Percentiles rank a stretch among this genome's conserved stretches.
Conservation (phyloP, 768 basidiomycete genomes). For the Boletus speciosus region DNA sequence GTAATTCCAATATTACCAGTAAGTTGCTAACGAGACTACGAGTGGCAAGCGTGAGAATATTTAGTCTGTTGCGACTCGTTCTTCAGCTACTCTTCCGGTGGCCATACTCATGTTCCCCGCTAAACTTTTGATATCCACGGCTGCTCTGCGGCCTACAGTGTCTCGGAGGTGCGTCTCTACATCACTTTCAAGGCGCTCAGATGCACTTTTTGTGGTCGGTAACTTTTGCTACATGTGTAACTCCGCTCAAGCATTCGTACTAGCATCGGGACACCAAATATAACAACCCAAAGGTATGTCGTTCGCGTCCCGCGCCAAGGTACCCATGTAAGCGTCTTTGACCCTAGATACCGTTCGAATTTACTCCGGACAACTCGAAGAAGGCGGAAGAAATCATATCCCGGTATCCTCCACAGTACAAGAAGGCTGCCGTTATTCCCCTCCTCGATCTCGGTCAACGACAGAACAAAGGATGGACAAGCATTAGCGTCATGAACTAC, state of each 20-base stretch:
- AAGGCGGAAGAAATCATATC: conserved; percentile 86
- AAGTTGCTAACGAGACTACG: too few relatives aligned
- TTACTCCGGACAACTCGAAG: conserved; percentile 77
- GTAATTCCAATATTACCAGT: too few relatives aligned
- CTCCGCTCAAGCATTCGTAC: conserved; percentile 15
- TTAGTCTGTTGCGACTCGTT: background rate
- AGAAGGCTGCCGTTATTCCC: conserved; percentile 97
- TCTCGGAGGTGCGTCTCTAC: conserved; percentile 34
- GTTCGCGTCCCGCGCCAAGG: background rate
- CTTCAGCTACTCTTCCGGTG: background rate
- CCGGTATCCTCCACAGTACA: conserved; percentile 95
- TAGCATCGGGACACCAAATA: conserved; percentile 94
- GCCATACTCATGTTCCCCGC: conserved; percentile 21
- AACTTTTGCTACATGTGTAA: conserved; percentile 2
- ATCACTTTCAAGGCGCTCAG: conserved; percentile 54
- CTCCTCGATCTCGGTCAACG: conserved; percentile 94
- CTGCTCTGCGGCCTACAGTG: conserved; percentile 16
- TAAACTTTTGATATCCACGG: conserved; percentile 9
- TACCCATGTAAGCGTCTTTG: background rate
- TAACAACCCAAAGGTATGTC: conserved; percentile 83
- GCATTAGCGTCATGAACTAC: conserved; percentile 98
- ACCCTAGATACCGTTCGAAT: conserved; percentile 83
- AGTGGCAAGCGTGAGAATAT: conserved; percentile 12
- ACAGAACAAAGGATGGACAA: conserved; percentile 98
- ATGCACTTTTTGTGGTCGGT: conserved; percentile 85